These are phyloP conservation scores for Fusarium beomiforme DNA, from an alignment of 2,329 filamentous ascomycete genomes.

Conservation along the genomic window DNA sequence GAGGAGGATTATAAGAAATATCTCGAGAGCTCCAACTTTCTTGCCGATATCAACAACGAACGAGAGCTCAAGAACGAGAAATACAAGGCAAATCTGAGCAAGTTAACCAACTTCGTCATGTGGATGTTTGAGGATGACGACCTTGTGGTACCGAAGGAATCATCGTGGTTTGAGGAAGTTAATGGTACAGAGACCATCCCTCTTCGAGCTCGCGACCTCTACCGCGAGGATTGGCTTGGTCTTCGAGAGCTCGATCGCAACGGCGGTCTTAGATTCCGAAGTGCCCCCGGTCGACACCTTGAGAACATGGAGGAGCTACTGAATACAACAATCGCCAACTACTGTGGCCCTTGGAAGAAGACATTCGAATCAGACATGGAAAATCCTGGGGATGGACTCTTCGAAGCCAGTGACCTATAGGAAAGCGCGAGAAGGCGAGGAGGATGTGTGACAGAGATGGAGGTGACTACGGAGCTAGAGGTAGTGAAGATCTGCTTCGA, in stretches of 20 bases:
- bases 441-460: neutral
- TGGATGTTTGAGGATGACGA: conserved; percentile 88
- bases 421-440: too few relatives aligned
- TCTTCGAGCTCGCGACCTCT: conserved; percentile 76
- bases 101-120: conserved; percentile 84
- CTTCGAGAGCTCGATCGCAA: conserved; percentile 81
- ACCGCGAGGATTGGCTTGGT: conserved; percentile 94
- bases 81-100: conserved; percentile 77
- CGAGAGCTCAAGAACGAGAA: conserved; percentile 74
- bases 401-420: conserved; percentile 52
- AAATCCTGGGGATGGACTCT: conserved; percentile 8
- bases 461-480: neutral
- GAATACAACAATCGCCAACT: conserved; percentile 71
- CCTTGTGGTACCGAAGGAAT: conserved; percentile 90
- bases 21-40: conserved; percentile 82
- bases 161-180: conserved; percentile 89
- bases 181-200: conserved; percentile 75
- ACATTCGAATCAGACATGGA: conserved; percentile 44
- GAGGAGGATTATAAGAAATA: conserved; percentile 69
- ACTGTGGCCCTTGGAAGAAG: conserved; percentile 66
- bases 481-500: neutral
- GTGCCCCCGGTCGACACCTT: conserved; percentile 85
- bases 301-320: conserved; percentile 73
- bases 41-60: conserved; percentile 98
- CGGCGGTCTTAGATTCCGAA: conserved; percentile 80